Percentiles rank a stretch among this genome's conserved stretches.
Evolutionary conservation across 805 yeast species (phyloP).

Genomic region (Debaryomyces castellii): DNA sequence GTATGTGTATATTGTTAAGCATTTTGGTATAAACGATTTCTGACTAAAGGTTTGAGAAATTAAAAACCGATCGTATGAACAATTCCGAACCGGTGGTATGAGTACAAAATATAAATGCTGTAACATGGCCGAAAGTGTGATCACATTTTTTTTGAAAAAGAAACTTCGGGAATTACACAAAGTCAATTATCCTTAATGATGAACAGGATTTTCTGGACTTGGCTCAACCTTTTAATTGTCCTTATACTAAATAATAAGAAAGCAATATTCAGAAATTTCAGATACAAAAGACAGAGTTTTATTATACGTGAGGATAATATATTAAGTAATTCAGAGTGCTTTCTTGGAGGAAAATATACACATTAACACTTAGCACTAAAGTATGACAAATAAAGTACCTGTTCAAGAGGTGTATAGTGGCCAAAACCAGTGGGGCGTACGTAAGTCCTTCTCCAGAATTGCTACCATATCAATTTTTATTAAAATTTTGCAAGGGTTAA

Average conservation of each 20-base stretch:
- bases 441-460: not conserved
- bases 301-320: not conserved
- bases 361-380: not conserved
- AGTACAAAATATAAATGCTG: too few species aligned
- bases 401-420: not conserved
- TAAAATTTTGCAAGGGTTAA: not conserved
- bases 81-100: too few species aligned
- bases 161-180: slow-evolving; percentile 2
- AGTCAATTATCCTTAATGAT: not conserved
- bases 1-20: too few species aligned
- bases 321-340: not conserved
- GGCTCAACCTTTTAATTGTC: not conserved
- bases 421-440: not conserved
- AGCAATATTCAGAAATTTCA: not conserved
- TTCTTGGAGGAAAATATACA: not conserved
- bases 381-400: not conserved
- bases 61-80: too few species aligned
- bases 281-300: not conserved
- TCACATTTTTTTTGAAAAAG: not conserved
- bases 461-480: not conserved
- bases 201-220: not conserved
- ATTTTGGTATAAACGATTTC: too few species aligned
- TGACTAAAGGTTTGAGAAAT: too few species aligned
- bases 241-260: not conserved
- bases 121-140: not conserved